Evolutionary conservation across 2,329 filamentous ascomycete genomes (phyloP), one percentile per base, ranked within the genome.

Genomic region (Pyrenophora teres): DNA sequence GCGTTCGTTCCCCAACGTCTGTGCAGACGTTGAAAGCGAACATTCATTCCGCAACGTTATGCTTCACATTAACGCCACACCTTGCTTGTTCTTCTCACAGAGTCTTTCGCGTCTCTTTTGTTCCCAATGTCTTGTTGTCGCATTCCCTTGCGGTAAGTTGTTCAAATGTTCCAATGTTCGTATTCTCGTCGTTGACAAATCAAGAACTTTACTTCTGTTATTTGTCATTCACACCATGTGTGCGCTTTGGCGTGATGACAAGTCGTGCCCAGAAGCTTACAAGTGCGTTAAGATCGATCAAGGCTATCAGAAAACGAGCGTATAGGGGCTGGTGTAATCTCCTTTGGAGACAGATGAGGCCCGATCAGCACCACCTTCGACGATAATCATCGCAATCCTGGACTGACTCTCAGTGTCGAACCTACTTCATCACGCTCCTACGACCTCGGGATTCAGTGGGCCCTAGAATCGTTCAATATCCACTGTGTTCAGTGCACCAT

Each of bases 21-120:
- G 52, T 45, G 52, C 37, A 31, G 45, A 40, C 52, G 36, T 40
- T 48, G 25, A 16, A 12, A 38, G 18, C 19, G 42, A 38, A 21
- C 19, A 43, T 15, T 15, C 21, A 37, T 45, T 19, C 40, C 42
- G 37, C 49, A 44, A 30, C 32, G 15, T 42, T 48, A 44, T 31
- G 31, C 37, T 50, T 18, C 27, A 35, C 39, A 47, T 37, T 1
- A 10, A 15, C 52, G 27, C 27, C 27, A 30, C 27, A 12, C 16
- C 6, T 25, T 23, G 16, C 19, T 27, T 30, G 18, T 41, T 25
- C 21, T 30, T 37, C 30, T 18, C 27, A 41, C 31, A 13, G 19
- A 44, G n/a, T 30, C 23, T 23, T 30, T 32, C n/a, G 25, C 18
- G 7, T 31, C 15, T 25, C 5, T 27, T 16, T 15, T 40, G 8